These are phyloP conservation scores for Phaeosphaeriaceae sp. DNA, from an alignment of 2,329 filamentous ascomycete genomes.

Conservation along the genomic window DNA sequence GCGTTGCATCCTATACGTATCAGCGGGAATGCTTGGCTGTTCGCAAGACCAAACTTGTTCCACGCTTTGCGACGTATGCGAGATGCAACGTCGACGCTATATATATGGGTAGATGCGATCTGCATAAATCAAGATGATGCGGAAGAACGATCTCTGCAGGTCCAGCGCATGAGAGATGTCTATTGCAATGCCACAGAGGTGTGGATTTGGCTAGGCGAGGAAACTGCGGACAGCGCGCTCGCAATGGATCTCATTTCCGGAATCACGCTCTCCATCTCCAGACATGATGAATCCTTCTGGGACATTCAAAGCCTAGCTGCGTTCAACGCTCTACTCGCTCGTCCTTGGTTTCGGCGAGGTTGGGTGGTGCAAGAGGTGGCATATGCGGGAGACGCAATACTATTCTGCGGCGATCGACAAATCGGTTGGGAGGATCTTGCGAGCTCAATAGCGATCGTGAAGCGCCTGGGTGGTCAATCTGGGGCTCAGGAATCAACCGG, in stretches of 20 bases:
- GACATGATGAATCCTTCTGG: slow-evolving; percentile 49
- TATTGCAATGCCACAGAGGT: not conserved
- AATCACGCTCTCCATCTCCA: slow-evolving; percentile 49
- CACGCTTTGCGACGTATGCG: not conserved
- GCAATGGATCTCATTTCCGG: slow-evolving; percentile 12
- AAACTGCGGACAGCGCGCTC: not conserved
- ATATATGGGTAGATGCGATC: not conserved
- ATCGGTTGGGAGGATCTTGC: not conserved
- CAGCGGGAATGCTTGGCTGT: not conserved
- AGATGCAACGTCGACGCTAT: not conserved
- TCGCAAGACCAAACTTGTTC: not conserved
- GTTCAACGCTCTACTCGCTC: slow-evolving; percentile 59
- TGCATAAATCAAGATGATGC: not conserved
- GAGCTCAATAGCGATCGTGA: not conserved
- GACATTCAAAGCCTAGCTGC: slow-evolving; percentile 51
- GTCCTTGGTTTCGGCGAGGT: slow-evolving; percentile 43
- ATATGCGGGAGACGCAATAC: not conserved
- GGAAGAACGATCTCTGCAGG: not conserved
- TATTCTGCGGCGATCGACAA: not conserved
- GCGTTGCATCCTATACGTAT: not conserved
- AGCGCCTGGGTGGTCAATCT: not conserved
- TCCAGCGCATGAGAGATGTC: not conserved
- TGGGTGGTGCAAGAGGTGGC: slow-evolving; percentile 3
- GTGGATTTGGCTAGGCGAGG: not conserved
- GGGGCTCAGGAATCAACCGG: not conserved